These are phyloP conservation scores for Penicillium janthinellum DNA, from an alignment of 2,329 filamentous ascomycete genomes.

Conservation along the genomic window DNA sequence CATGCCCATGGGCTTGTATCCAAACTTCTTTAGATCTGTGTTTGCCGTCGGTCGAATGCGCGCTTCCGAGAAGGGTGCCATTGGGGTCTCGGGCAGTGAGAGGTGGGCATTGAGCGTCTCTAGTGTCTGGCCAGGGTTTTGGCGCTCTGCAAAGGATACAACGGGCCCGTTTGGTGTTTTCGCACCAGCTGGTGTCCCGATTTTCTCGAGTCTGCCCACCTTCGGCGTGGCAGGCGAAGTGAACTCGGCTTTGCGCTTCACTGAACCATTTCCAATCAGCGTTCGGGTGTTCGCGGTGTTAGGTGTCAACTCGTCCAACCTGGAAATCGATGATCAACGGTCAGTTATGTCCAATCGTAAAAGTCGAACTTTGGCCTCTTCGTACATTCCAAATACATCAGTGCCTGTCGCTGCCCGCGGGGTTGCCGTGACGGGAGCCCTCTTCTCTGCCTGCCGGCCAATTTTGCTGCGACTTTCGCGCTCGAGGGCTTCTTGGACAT, in stretches of 20 bases:
- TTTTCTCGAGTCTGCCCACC: constrained; percentile 46
- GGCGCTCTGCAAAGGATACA: constrained; percentile 73
- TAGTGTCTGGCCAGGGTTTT: constrained; percentile 76
- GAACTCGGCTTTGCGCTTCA: constrained; percentile 57
- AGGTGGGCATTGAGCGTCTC: constrained; percentile 83
- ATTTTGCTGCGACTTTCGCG: constrained; percentile 68
- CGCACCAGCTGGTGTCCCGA: constrained; percentile 53
- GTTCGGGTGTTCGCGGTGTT: constrained; percentile 55
- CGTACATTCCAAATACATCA: constrained; percentile 83
- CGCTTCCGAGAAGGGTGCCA: constrained; percentile 71
- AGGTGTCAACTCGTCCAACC: constrained; percentile 69
- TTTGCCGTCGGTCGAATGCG: constrained; percentile 83
- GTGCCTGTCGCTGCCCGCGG: constrained; percentile 62
- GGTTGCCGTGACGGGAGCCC: constrained; percentile 57
- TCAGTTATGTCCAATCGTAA: not conserved
- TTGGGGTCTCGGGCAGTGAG: constrained; percentile 65
- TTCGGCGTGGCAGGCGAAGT: constrained; percentile 49
- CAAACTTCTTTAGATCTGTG: constrained; percentile 86
- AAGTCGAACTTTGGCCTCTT: not conserved
- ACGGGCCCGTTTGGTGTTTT: constrained; percentile 41
- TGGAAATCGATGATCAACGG: constrained; percentile 27
- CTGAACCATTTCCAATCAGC: constrained; percentile 44
- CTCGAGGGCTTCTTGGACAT: constrained; percentile 81
- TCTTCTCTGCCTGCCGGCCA: constrained; percentile 64
- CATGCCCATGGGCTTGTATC: constrained; percentile 92